Percentiles rank a stretch among this genome's conserved stretches.
Conservation (phyloP, 805 yeast genomes). For the Yarrowia alimentaria region DNA sequence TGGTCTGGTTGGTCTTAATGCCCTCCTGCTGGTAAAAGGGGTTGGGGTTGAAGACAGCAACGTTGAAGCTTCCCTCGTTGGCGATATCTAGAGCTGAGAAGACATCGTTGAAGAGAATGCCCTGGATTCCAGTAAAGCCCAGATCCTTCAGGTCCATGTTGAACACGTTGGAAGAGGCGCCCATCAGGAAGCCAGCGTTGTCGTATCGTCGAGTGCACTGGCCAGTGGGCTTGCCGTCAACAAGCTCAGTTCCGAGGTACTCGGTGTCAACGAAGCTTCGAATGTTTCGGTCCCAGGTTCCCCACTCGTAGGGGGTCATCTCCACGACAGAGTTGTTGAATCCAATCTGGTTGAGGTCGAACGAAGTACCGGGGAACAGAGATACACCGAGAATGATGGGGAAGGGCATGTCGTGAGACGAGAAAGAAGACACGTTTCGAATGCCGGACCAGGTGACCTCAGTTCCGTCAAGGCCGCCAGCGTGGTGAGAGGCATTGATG, state of each 20-base stretch:
- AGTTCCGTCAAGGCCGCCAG: slow-evolving; percentile 50
- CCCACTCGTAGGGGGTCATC: slow-evolving; percentile 64
- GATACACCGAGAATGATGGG: slow-evolving; percentile 56
- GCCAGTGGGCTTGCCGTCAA: slow-evolving; percentile 55
- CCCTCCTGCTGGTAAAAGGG: slow-evolving; percentile 56
- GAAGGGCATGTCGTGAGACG: slow-evolving; percentile 64
- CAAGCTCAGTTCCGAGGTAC: slow-evolving; percentile 66
- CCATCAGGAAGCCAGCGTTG: slow-evolving; percentile 77
- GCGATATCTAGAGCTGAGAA: slow-evolving; percentile 48
- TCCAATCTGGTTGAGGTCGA: slow-evolving; percentile 1
- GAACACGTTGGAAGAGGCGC: slow-evolving; percentile 79
- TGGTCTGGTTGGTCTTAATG: slow-evolving; percentile 42
- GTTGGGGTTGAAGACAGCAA: slow-evolving; percentile 68
- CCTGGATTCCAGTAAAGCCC: slow-evolving; percentile 12
- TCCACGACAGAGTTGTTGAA: slow-evolving; percentile 27
- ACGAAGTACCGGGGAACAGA: slow-evolving; percentile 18
- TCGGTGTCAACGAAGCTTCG: slow-evolving; percentile 62
- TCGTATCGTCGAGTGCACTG: slow-evolving; percentile 69
- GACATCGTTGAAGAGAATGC: slow-evolving; percentile 51
- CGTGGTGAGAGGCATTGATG: slow-evolving; percentile 63
- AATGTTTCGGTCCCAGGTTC: slow-evolving; percentile 83
- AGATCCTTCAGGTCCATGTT: slow-evolving; percentile 45
- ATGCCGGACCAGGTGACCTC: slow-evolving; percentile 54
- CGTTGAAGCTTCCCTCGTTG: slow-evolving; percentile 47
- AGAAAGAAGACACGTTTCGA: slow-evolving; percentile 58